These are phyloP conservation scores for Labyrinthula sp. DNA, from an alignment of 352 stramenopile species.

Conservation along the genomic window DNA sequence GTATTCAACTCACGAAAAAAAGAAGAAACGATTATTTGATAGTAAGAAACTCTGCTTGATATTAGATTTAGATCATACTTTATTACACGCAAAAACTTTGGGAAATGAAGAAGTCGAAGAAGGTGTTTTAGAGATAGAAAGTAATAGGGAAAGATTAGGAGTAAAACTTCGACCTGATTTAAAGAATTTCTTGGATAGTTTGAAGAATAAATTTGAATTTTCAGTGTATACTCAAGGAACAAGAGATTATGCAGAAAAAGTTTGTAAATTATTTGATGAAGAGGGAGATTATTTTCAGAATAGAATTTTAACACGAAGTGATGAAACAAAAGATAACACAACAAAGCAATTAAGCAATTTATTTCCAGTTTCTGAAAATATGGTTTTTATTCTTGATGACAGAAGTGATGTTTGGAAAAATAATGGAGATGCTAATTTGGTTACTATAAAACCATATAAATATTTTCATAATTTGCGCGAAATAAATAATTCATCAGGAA, in stretches of 20 bases:
- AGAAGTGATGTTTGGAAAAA: conserved; percentile 27
- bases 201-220: conserved; percentile 61
- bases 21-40: conserved; percentile 56
- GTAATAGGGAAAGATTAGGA: conserved; percentile 15
- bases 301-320: conserved; percentile 56
- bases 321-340: conserved; percentile 43
- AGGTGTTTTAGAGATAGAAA: conserved; percentile 13
- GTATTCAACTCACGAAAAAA: conserved; percentile 35
- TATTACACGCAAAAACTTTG: conserved; percentile 63
- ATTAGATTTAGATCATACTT: conserved; percentile 85
- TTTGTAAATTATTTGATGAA: conserved; percentile 68
- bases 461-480: conserved; percentile 27
- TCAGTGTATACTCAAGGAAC: conserved; percentile 84
- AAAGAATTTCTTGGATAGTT: conserved; percentile 54
- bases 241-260: conserved; percentile 69
- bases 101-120: conserved; percentile 3
- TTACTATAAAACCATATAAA: conserved; percentile 27
- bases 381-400: conserved; percentile 30
- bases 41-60: conserved; percentile 73
- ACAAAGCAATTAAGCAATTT: conserved; percentile 20
- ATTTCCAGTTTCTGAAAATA: conserved; percentile 20
- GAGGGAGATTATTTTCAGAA: conserved; percentile 48
- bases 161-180: conserved; percentile 73
- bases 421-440: conserved; percentile 11
- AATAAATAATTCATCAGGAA: conserved; percentile 29